Evolutionary conservation across 2,329 filamentous ascomycete genomes (phyloP), one percentile per base, ranked within the genome.

Genomic region (Botrytis porri): DNA sequence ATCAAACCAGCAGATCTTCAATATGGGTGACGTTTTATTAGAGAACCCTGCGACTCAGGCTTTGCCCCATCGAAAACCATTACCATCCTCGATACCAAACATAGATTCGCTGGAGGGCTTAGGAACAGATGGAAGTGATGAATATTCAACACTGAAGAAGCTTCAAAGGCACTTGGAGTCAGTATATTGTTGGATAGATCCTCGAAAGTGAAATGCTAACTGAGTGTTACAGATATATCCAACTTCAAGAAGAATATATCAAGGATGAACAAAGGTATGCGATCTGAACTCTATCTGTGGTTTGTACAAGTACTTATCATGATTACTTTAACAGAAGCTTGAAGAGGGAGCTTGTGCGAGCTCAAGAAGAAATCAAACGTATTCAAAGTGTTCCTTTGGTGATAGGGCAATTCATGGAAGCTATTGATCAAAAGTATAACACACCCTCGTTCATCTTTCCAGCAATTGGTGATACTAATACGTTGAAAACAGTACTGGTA

Each of bases 351-450:
- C 89, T 99, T 69, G 95, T 99, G 72, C 91, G 96, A 79, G 96
- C 96, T 78, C 96, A 99, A 83, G 96, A 99, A 83, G 96, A 99
- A 86, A 99, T 99, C 86, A 99, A 99, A 87, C 91, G 96, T 77
- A 99, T 99, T 83, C 96, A 99, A 86, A 98, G 94, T 83, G 96
- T 99, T 71, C 96, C 96, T 41, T 85, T 99, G 75, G 96, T 99
- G 76, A 99, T 99, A 82, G 96, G 96, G 75, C 96, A 99, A 84
- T 99, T 99, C 82, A 99, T 99, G 96, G 96, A 99, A 85, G 96
- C 96, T 72, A 99, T 99, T 81, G 96, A 99, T 83, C 96, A 99
- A 85, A 99, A 98, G 94, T 97, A 88, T 83, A 88, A 37, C 54
- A 74, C 20, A 37, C 39, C 14, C 54, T 20, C 54, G 5, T 6